Conservation (phyloP, 305 asterid species). For the Fraxinus angustifolia region DNA sequence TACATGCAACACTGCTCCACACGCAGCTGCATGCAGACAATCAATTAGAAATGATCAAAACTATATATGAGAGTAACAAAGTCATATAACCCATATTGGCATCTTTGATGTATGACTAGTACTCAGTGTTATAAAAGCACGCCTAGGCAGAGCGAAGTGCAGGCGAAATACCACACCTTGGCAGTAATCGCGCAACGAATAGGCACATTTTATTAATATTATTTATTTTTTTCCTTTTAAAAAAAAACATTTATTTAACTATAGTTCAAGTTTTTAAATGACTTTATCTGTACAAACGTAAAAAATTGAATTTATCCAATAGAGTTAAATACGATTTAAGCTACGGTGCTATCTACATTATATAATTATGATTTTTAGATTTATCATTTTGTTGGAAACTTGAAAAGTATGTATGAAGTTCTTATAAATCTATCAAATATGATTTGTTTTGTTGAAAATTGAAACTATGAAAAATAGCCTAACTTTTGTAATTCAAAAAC, state of each 20-base stretch:
- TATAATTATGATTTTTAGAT: no score
- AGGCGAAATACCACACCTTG: neutral
- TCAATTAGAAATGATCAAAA: conserved; percentile 4
- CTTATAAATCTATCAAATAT: neutral
- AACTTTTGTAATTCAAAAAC: neutral
- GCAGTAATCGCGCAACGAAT: neutral
- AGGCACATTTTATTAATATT: neutral
- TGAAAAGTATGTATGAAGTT: neutral
- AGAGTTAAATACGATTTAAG: neutral
- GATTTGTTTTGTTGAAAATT: neutral
- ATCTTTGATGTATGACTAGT: conserved; percentile 23
- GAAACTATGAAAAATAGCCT: neutral
- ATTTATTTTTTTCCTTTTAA: no score
- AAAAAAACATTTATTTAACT: no score
- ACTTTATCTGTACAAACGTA: neutral
- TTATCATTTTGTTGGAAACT: neutral
- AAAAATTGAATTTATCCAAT: neutral
- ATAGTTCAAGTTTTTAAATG: neutral
- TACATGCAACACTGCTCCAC: conserved; percentile 90
- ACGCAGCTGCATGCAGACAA: conserved; percentile 65
- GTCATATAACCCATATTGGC: neutral
- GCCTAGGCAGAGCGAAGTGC: neutral
- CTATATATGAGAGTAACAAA: neutral
- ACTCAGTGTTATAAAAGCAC: neutral
- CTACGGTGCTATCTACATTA: neutral